Conservation (phyloP, 805 yeast species). For the Candida dajiaensis region DNA sequence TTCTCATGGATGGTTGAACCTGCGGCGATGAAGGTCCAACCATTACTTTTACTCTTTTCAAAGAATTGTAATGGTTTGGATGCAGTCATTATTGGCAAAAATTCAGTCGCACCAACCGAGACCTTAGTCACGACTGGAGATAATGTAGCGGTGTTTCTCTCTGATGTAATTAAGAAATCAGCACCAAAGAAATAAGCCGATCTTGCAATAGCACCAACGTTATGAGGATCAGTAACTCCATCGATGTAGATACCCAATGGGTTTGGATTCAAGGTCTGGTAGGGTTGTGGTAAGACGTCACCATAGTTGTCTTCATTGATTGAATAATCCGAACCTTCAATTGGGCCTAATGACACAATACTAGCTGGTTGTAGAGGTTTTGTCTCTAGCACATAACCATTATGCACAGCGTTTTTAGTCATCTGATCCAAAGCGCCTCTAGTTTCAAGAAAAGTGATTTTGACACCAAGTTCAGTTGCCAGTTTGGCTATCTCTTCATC, state of each 20-base stretch:
- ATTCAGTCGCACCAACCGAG: constrained; percentile 80
- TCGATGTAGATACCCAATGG: constrained; percentile 77
- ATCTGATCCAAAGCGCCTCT: constrained; percentile 51
- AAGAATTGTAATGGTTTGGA: constrained; percentile 59
- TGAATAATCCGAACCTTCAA: constrained; percentile 11
- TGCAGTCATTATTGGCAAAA: constrained; percentile 53
- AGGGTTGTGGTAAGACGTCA: constrained; percentile 16
- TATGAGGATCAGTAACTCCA: constrained; percentile 81
- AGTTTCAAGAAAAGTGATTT: constrained; percentile 10
- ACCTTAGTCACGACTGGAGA: constrained; percentile 78
- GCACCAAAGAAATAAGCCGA: constrained; percentile 79
- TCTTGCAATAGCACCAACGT: constrained; percentile 77
- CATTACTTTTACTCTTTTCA: constrained; percentile 42
- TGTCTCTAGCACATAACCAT: constrained; percentile 71
- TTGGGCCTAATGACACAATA: constrained; percentile 21
- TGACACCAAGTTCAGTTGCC: constrained; percentile 33
- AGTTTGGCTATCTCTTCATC: constrained; percentile 38
- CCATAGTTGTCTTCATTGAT: constrained; percentile 24
- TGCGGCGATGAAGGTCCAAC: constrained; percentile 72
- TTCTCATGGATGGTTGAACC: constrained; percentile 35
- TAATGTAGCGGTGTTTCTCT: constrained; percentile 64
- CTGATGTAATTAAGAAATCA: constrained; percentile 69
- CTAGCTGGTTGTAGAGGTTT: constrained; percentile 39
- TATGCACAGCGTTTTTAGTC: constrained; percentile 69
- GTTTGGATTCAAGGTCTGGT: constrained; percentile 23